Conservation (phyloP, 2,329 filamentous ascomycete genomes). For the Colletotrichum paranaense region DNA sequence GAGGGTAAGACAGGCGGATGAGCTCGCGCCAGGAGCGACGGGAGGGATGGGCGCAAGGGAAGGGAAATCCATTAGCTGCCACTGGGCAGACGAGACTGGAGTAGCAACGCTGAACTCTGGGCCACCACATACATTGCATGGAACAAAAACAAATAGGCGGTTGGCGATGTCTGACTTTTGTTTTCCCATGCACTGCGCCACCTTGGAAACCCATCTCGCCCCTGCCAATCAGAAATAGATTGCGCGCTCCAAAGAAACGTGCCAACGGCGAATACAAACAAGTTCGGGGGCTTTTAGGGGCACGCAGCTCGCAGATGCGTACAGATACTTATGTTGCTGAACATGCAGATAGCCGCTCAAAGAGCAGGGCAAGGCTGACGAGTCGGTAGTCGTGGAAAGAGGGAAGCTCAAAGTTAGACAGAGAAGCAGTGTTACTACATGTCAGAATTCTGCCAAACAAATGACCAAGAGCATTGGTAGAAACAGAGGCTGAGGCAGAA, state of each 20-base stretch:
- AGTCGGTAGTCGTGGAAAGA: neutral
- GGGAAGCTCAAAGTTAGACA: neutral
- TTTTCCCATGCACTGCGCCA: constrained; percentile 22
- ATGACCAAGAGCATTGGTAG: neutral
- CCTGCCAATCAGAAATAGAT: constrained; percentile 11
- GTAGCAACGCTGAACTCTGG: neutral
- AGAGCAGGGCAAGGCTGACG: constrained; percentile 13
- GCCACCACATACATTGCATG: neutral
- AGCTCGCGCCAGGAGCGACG: neutral
- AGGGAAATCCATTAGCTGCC: constrained; percentile 7
- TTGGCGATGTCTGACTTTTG: constrained; percentile 12
- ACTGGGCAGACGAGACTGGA: neutral
- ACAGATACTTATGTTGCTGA: neutral
- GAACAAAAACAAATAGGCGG: constrained; percentile 10
- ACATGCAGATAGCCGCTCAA: constrained; percentile 16
- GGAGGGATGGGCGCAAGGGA: neutral
- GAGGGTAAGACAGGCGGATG: neutral
- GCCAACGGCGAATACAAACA: neutral
- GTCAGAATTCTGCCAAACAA: neutral
- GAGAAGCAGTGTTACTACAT: neutral
- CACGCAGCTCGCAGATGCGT: neutral
- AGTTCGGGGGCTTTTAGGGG: constrained; percentile 1
- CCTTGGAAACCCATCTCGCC: neutral
- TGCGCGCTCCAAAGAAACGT: constrained; percentile 6
- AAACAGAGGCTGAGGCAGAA: neutral